Conservation (phyloP, 2,329 filamentous ascomycete species). For the Zarea fungicola region DNA sequence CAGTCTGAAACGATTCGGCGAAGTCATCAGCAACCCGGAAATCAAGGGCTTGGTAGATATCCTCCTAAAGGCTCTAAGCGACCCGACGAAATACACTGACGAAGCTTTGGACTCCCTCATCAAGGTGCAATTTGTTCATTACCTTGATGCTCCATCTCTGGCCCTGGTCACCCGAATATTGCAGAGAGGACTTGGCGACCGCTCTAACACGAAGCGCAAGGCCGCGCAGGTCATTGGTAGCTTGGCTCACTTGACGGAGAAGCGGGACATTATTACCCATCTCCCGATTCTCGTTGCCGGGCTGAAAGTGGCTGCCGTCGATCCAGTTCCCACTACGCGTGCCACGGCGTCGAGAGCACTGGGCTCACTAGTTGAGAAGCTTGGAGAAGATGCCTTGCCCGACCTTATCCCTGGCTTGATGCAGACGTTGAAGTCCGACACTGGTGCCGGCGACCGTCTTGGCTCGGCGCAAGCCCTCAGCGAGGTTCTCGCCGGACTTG, state of each 20-base stretch:
- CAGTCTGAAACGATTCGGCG: constrained; percentile 94
- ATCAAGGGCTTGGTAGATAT: constrained; percentile 89
- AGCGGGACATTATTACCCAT: constrained; percentile 88
- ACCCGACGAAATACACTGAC: constrained; percentile 95
- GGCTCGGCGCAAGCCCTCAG: constrained; percentile 94
- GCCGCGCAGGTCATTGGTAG: constrained; percentile 97
- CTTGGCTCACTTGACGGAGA: constrained; percentile 91
- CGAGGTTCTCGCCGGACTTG: constrained; percentile 91
- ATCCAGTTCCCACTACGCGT: constrained; percentile 92
- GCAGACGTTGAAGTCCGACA: constrained; percentile 95
- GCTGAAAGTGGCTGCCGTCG: constrained; percentile 81
- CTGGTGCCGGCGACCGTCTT: constrained; percentile 89
- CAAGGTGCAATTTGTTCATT: constrained; percentile 97
- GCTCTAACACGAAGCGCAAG: constrained; percentile 94
- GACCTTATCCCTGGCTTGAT: constrained; percentile 97
- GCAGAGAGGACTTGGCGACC: constrained; percentile 83
- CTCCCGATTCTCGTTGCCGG: constrained; percentile 89
- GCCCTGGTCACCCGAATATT: constrained; percentile 93
- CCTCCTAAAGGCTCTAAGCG: constrained; percentile 91
- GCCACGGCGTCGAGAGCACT: constrained; percentile 94
- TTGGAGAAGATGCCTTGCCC: constrained; percentile 92
- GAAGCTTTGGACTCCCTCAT: constrained; percentile 90
- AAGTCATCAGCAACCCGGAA: constrained; percentile 97
- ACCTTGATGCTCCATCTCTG: constrained; percentile 93
- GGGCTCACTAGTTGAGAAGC: constrained; percentile 94